Evolutionary conservation across 352 stramenopile genomes (phyloP), one percentile per base, ranked within the genome.

Genomic region (Phytophthora hibernalis): DNA sequence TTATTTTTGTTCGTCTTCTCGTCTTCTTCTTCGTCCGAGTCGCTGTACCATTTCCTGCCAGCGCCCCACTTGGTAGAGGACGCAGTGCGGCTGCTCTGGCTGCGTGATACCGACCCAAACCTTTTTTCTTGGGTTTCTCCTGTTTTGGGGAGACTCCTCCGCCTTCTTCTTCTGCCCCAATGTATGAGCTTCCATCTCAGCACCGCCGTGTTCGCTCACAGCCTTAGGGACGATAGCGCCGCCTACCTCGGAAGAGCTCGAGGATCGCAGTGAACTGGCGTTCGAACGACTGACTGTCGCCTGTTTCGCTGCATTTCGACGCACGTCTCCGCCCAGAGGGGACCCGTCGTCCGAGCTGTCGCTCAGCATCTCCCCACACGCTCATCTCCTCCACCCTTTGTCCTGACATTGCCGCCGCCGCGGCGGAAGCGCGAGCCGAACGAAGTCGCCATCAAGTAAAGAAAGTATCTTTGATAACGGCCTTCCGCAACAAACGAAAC

Each of bases 301-400:
- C 35, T 54, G 73, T 47, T 55, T 70, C 21, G 31, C 30, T 37
- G 50, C 18, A 40, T 61, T 69, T 15, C 20, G 51, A 35, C 68
- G 62, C 24, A 72, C 48, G 38, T 70, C 43, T 18, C 56, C 58
- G 18, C 64, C 64, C 35, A 70, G 37, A 43, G 58, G 68, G 26
- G 42, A 62, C 12, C 40, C 83, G 35, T 79, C 61, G 42, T 88
- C 81, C 15, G 76, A 90, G 61, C 82, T 87, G 62, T 91, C 81
- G 58, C 79, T 87, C 49, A 88, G 57, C 65, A 90, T 83, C 47
- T 89, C 79, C 7, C 79, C 15, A 90, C 66, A 15, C 77, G 73
- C 49, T 76, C 56, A 22, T 81, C 66, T 9, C 58, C 53, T 12
- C 30, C 61, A 21, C 28, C 16, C 43, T 61, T 65, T 33, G 61